phyloP scores from a whole-genome alignment of 371 early-diverging fungal species.

The Saksenaea vasiformis region DNA sequence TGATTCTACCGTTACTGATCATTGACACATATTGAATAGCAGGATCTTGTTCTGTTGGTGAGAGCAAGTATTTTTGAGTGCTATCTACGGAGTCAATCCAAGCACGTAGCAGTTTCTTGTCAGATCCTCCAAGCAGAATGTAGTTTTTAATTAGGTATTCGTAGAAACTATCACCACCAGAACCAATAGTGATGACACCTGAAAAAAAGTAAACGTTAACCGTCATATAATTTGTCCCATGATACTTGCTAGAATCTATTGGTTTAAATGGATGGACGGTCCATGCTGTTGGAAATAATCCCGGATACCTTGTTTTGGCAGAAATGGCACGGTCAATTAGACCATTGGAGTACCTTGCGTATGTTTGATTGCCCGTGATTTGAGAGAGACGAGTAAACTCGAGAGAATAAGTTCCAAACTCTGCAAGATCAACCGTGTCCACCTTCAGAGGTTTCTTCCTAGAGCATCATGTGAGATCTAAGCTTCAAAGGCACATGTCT shows the following conservation, averaged over 20 bases:
- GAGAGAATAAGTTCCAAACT: constrained; percentile 81
- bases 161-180: constrained; percentile 87
- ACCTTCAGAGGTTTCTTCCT: not conserved
- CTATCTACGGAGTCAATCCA: constrained; percentile 45
- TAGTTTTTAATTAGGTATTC: constrained; percentile 77
- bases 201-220: not conserved
- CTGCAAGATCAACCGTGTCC: constrained; percentile 54
- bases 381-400: constrained; percentile 82
- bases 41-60: constrained; percentile 31
- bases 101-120: constrained; percentile 25
- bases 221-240: not conserved
- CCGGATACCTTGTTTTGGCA: constrained; percentile 45
- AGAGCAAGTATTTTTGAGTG: constrained; percentile 42
- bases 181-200: constrained; percentile 50
- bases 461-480: not conserved
- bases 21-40: constrained; percentile 36
- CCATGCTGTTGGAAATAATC: constrained; percentile 53
- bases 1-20: constrained; percentile 19
- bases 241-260: constrained; percentile 14
- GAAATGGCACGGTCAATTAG: constrained; percentile 46
- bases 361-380: constrained; percentile 64
- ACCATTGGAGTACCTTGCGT: constrained; percentile 50
- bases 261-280: constrained; percentile 28
- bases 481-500: not conserved
- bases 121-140: constrained; percentile 49